Evolutionary conservation across 768 basidiomycete species (phyloP).

Genomic region (Strobilomyces dryophilus): DNA sequence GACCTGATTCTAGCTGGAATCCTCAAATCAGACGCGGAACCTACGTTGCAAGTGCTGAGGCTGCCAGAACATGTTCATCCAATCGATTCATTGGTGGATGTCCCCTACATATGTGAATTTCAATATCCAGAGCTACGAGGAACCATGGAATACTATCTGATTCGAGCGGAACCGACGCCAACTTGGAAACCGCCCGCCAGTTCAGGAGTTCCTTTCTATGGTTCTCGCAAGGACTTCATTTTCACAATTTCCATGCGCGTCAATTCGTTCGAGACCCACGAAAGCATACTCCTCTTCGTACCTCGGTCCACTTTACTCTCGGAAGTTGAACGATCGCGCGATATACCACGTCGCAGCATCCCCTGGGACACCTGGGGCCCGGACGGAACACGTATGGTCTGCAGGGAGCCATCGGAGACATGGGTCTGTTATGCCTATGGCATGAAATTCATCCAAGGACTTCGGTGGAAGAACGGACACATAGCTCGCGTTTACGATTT

Average conservation of each 20-base stretch:
- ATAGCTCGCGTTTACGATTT: slow-evolving; percentile 32
- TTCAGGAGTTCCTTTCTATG: slow-evolving; percentile 18
- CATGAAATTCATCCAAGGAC: slow-evolving; percentile 28
- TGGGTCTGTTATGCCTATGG: slow-evolving; percentile 38
- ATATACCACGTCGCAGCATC: slow-evolving; percentile 7
- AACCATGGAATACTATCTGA: slow-evolving; percentile 18
- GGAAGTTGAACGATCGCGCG: slow-evolving; percentile 17
- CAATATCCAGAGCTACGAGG: slow-evolving; percentile 21
- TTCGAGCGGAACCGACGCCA: slow-evolving; percentile 33
- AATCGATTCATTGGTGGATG: slow-evolving; percentile 6
- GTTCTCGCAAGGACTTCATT: slow-evolving; percentile 27
- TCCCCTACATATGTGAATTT: slow-evolving; percentile 25
- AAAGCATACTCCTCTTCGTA: slow-evolving; percentile 26
- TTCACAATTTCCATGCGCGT: slow-evolving; percentile 29
- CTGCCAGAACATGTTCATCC: slow-evolving; percentile 8
- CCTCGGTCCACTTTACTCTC: slow-evolving; percentile 29
- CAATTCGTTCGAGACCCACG: not conserved
- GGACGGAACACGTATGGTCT: slow-evolving; percentile 25
- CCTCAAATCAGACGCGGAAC: slow-evolving; percentile 1
- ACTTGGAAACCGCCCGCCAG: slow-evolving; percentile 18
- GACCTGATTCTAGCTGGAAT: slow-evolving; percentile 23
- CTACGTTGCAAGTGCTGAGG: slow-evolving; percentile 18
- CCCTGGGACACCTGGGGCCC: slow-evolving; percentile 34
- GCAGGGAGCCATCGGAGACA: slow-evolving; percentile 22
- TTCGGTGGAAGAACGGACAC: slow-evolving; percentile 19